Conservation (phyloP, 306 rosid genomes). For the Vigna trinervia region DNA sequence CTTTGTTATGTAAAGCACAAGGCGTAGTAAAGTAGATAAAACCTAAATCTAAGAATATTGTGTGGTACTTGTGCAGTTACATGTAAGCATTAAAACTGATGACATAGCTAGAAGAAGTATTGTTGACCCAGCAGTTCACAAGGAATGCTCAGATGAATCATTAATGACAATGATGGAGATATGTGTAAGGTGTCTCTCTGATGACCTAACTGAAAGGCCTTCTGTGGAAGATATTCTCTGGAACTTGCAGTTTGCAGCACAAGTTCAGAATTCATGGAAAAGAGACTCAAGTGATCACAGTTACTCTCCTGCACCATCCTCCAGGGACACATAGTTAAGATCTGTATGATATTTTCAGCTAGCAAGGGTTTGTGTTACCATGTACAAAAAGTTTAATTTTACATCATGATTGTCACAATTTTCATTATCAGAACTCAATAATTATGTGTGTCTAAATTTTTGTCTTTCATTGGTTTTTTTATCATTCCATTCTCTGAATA, state of each 20-base stretch:
- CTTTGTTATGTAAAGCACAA: too few relatives aligned
- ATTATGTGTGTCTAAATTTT: neutral
- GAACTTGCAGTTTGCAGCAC: slow-evolving; percentile 95
- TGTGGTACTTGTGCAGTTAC: slow-evolving; percentile 59
- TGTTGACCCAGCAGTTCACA: slow-evolving; percentile 76
- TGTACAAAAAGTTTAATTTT: slow-evolving; percentile 41
- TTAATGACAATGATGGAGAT: slow-evolving; percentile 86
- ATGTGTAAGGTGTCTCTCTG: slow-evolving; percentile 78
- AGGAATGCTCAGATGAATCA: slow-evolving; percentile 82
- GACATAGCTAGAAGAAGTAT: slow-evolving; percentile 80
- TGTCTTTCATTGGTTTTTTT: neutral
- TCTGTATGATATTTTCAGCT: slow-evolving; percentile 16
- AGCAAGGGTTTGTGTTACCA: slow-evolving; percentile 27
- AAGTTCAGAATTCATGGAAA: slow-evolving; percentile 75
- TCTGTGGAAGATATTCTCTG: slow-evolving; percentile 91
- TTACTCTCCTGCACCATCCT: slow-evolving; percentile 54
- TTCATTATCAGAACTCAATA: neutral
- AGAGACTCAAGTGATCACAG: slow-evolving; percentile 53
- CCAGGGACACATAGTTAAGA: slow-evolving; percentile 34
- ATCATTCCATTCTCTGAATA: too few relatives aligned
- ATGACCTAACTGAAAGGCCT: slow-evolving; percentile 67
- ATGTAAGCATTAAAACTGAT: slow-evolving; percentile 75
- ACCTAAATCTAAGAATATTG: neutral
- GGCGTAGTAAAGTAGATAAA: too few relatives aligned
- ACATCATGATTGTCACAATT: slow-evolving; percentile 33